Base-by-base conservation (phyloP, 129 eudicot species). In the Centrapalus pauciflorus region DNA sequence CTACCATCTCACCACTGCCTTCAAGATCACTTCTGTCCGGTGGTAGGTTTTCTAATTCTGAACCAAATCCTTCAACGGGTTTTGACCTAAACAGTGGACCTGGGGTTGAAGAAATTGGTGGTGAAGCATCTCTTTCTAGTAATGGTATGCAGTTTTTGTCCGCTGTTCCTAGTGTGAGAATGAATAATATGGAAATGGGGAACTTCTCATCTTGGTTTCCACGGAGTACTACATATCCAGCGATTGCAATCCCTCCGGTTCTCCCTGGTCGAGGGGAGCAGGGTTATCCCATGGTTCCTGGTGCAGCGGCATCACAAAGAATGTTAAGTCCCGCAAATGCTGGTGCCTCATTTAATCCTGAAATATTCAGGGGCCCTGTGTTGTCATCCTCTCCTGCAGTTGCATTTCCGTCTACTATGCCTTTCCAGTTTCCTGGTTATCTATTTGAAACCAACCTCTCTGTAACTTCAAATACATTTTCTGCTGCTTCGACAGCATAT, bases 1-100 rank as follows among this genome's bases (percentile, higher is more conserved):
- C 50, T 28, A 81, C 69, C 35, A 49, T 33, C 43, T 45, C 76
- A 21, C 45, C 51, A 23, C 19, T 49, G 32, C 82, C 76, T 32
- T 27, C 52, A 12, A 69, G 62, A 50, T 49, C 73, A 23, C 69
- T 80, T 10, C 34, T 76, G 34, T 34, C 79, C 9, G 64, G 65
- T 10, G 73, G 65, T 10, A 71, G 69, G 48, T 66, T 77, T 16
- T 48, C 78, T 40, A 25, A 54, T 25, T 12, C 62, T 13, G 82
- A 84, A 43, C 74, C 73, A 9, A 76, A 70, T 50, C 27, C 73
- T 29, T 54, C 66, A 32, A 80, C 82, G 80, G 92, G 72, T 62
- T 87, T 87, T 67, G 96, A 87, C 79, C 65, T 87, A 24, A 87
- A 87, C 72, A 77, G 82, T 52, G 95, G 96, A 57, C 97, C 97